Evolutionary conservation across 2,329 filamentous ascomycete genomes (phyloP).

Genomic region (Fusarium nisikadoi): DNA sequence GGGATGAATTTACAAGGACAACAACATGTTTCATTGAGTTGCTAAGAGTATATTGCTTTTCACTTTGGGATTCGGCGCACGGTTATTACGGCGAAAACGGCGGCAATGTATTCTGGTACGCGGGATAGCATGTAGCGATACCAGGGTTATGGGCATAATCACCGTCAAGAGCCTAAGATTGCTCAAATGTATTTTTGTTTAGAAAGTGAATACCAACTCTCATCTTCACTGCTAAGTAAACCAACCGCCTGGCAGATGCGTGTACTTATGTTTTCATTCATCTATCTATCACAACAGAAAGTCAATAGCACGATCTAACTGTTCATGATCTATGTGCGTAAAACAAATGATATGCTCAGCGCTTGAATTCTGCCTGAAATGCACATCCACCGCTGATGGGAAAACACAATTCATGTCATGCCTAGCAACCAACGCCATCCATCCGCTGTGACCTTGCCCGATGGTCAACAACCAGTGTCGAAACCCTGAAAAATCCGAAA

Average conservation of each 20-base stretch:
- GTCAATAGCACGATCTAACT: constrained; percentile 3
- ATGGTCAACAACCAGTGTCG: not conserved
- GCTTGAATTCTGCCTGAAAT: constrained; percentile 23
- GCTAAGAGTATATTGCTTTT: not conserved
- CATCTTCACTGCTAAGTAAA: constrained; percentile 1
- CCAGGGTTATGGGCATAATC: constrained; percentile 2
- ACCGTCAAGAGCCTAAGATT: constrained; percentile 16
- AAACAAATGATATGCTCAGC: constrained; percentile 27
- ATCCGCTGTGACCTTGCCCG: constrained; percentile 9
- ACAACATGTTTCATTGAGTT: constrained; percentile 15
- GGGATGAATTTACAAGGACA: not conserved
- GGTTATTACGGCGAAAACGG: constrained; percentile 21
- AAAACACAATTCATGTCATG: constrained; percentile 26
- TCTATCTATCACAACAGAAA: constrained; percentile 18
- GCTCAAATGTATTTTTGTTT: constrained; percentile 14
- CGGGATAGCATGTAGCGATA: not conserved
- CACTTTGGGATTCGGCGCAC: not conserved
- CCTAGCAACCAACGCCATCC: constrained; percentile 31
- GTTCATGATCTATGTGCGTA: constrained; percentile 15
- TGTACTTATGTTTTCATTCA: not conserved
- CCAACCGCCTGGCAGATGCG: not conserved
- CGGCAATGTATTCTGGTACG: constrained; percentile 5
- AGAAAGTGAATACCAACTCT: constrained; percentile 8
- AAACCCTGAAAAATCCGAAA: constrained; percentile 10
- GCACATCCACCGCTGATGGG: not conserved